A percentile compares a stretch with the other conserved stretches of the same genome.
These are phyloP conservation scores for Alternaria gaisen DNA, from an alignment of 2,329 filamentous ascomycete genomes.

Conservation along the genomic window DNA sequence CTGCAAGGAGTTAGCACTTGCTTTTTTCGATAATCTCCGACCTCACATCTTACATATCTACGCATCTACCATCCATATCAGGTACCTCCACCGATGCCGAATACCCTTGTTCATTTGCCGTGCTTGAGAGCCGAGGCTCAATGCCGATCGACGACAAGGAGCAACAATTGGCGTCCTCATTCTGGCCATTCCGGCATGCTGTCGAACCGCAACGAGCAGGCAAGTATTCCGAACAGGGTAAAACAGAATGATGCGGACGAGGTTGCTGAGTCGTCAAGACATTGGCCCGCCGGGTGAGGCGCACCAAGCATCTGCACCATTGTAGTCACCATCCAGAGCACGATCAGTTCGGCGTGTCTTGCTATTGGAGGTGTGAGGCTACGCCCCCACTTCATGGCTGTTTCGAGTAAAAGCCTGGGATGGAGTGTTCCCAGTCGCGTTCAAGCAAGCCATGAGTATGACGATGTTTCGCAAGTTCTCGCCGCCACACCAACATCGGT, in stretches of 20 bases:
- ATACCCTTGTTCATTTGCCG: background rate
- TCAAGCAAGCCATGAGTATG: background rate
- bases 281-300: background rate
- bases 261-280: background rate
- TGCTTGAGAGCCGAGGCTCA: background rate
- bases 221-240: background rate
- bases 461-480: background rate
- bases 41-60: background rate
- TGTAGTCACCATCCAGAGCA: background rate
- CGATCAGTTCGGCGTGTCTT: background rate
- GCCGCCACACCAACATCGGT: background rate
- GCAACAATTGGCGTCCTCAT: background rate
- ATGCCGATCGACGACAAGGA: conserved; percentile 1
- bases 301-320: background rate
- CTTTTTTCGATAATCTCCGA: background rate
- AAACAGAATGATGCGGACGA: background rate
- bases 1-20: background rate
- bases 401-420: background rate
- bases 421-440: background rate
- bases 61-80: background rate
- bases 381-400: background rate
- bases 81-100: background rate
- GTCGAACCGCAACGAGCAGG: background rate
- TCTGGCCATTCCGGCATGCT: background rate
- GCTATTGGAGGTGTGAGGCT: background rate